phyloP scores from a whole-genome alignment of 2,329 filamentous ascomycete species.

The Keithomyces neogunnii region DNA sequence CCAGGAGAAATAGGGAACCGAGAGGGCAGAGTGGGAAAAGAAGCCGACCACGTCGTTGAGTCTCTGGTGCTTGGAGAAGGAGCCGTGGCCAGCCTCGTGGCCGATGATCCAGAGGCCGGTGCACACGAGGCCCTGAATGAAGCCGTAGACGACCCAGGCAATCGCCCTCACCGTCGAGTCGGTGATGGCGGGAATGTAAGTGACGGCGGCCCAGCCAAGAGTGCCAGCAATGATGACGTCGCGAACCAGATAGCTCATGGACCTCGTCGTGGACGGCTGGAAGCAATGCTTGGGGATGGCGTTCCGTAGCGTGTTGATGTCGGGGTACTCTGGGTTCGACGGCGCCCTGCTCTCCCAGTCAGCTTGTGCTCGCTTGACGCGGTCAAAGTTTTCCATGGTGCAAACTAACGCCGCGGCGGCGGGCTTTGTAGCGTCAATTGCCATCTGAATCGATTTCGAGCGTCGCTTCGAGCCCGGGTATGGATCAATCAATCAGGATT shows the following conservation, averaged over 20 bases:
- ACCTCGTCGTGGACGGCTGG: slow-evolving; percentile 23
- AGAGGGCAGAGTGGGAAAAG: slow-evolving; percentile 54
- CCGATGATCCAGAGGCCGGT: slow-evolving; percentile 64
- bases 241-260: slow-evolving; percentile 40
- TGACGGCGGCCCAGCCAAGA: slow-evolving; percentile 6
- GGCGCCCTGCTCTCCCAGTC: no score
- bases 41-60: slow-evolving; percentile 57
- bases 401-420: no score
- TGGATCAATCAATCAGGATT: no score
- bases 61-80: slow-evolving; percentile 48
- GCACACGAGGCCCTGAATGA: slow-evolving; percentile 55
- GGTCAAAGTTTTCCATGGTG: no score
- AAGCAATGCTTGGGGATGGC: slow-evolving; percentile 57
- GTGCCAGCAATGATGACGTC: slow-evolving; percentile 41
- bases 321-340: no score
- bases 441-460: no score
- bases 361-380: no score
- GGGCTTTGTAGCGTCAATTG: no score
- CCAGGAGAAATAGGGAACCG: slow-evolving; percentile 68
- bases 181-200: not conserved
- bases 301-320: not conserved
- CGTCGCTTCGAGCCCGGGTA: no score
- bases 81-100: slow-evolving; percentile 63
- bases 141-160: slow-evolving; percentile 41
- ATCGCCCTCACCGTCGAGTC: not conserved